Percentiles rank a stretch among this genome's conserved stretches.
phyloP scores from a whole-genome alignment of 257 asterid genomes.

The Solanum stenotomum region DNA sequence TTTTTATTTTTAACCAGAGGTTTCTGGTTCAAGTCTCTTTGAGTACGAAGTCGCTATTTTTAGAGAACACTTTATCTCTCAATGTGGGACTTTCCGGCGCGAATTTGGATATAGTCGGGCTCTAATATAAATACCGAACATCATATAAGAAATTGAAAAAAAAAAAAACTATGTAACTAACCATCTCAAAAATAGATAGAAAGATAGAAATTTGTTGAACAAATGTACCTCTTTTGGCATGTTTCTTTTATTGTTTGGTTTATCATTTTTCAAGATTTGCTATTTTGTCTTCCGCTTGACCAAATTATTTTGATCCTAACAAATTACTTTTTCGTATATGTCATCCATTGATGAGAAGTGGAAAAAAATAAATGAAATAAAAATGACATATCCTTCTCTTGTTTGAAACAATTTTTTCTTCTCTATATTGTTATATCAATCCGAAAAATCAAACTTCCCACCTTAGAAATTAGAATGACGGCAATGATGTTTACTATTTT shows the following conservation, averaged over 20 bases:
- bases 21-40: not conserved
- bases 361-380: not conserved
- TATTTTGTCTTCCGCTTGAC: too few relatives aligned
- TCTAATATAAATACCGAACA: too few relatives aligned
- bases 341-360: not conserved
- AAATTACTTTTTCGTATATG: too few relatives aligned
- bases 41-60: not conserved
- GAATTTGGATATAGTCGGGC: not conserved
- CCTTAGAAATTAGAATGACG: not conserved
- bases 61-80: too few relatives aligned
- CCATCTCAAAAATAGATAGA: not conserved
- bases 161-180: fast-evolving
- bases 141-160: fast-evolving
- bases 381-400: not conserved
- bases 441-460: too few relatives aligned
- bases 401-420: not conserved
- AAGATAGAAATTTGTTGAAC: too few relatives aligned
- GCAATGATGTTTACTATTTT: not conserved
- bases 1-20: fast-evolving
- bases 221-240: too few relatives aligned
- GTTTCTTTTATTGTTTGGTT: not conserved
- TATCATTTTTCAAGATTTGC: too few relatives aligned
- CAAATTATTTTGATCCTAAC: not conserved
- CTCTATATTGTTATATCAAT: not conserved
- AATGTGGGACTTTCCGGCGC: not conserved